phyloP scores from a whole-genome alignment of 2,329 filamentous ascomycete genomes.

The Allantophomopsis cytisporea region DNA sequence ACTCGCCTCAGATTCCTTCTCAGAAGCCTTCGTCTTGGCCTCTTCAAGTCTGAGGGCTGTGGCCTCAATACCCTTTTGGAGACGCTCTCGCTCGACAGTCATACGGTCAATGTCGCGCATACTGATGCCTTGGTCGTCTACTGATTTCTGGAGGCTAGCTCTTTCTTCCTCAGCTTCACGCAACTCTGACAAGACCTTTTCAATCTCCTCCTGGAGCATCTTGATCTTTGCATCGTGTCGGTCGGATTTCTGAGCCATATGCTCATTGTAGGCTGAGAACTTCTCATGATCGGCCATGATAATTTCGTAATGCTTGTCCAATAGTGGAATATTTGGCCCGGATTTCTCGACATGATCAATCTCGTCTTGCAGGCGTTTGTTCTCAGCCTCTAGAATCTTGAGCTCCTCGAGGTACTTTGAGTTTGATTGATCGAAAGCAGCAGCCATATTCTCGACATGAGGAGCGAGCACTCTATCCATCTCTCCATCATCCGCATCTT shows the following conservation, averaged over 20 bases:
- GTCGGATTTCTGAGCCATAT: constrained; percentile 71
- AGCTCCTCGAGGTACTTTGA: constrained; percentile 75
- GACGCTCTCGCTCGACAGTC: constrained; percentile 84
- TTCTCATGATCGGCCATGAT: constrained; percentile 91
- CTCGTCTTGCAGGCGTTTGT: constrained; percentile 66
- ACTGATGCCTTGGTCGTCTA: constrained; percentile 88
- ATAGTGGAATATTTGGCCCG: constrained; percentile 66
- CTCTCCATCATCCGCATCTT: constrained; percentile 77
- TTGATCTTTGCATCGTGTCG: constrained; percentile 75
- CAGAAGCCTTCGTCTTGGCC: constrained; percentile 65
- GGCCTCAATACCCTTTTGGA: constrained; percentile 78
- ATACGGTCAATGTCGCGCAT: constrained; percentile 99
- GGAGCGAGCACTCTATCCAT: constrained; percentile 66
- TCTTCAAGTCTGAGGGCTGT: constrained; percentile 70
- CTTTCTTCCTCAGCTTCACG: constrained; percentile 74
- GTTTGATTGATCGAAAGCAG: constrained; percentile 75
- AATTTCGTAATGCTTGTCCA: constrained; percentile 85
- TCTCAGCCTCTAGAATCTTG: constrained; percentile 74
- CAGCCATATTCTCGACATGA: constrained; percentile 78
- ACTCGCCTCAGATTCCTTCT: constrained; percentile 81
- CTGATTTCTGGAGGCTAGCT: constrained; percentile 63
- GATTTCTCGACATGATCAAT: constrained; percentile 84
- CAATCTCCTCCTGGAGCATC: constrained; percentile 75
- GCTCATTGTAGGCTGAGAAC: constrained; percentile 87
- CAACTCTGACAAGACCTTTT: constrained; percentile 63